A percentile compares a stretch with the other conserved stretches of the same genome.
phyloP scores from a whole-genome alignment of 2,329 filamentous ascomycete species.

The Catunica adiposa region DNA sequence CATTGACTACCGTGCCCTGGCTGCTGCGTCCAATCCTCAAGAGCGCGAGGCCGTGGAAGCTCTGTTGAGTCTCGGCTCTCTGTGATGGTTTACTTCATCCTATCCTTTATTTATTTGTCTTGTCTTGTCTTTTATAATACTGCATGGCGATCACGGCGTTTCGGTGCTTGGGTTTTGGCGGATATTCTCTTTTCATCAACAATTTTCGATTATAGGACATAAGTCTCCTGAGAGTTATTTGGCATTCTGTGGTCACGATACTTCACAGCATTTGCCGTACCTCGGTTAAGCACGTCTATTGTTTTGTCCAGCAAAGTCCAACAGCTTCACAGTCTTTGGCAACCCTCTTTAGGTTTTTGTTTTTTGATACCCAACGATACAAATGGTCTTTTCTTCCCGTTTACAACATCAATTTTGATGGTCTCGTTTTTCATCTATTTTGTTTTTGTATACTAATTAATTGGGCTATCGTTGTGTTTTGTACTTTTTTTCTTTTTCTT shows the following conservation, averaged over 20 bases:
- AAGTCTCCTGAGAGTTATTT: neutral
- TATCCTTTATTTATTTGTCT: neutral
- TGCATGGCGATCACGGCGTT: slow-evolving; percentile 8
- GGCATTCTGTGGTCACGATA: neutral
- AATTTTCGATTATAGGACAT: neutral
- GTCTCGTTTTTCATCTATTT: neutral
- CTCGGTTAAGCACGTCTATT: neutral
- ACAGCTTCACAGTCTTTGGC: neutral
- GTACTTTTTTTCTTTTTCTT: too few species aligned
- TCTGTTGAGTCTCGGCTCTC: slow-evolving; percentile 53
- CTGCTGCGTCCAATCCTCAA: slow-evolving; percentile 39
- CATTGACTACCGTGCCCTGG: slow-evolving; percentile 19
- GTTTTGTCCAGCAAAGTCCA: neutral
- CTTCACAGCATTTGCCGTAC: neutral
- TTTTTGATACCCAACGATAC: neutral
- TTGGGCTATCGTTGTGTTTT: too few species aligned
- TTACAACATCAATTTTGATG: neutral
- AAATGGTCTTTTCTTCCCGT: neutral
- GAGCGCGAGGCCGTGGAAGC: slow-evolving; percentile 72
- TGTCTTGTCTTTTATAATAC: slow-evolving; percentile 5
- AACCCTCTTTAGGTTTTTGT: neutral
- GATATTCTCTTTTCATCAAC: slow-evolving; percentile 4
- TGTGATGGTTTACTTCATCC: neutral
- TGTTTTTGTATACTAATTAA: neutral
- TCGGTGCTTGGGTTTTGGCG: slow-evolving; percentile 5